Percentiles rank a stretch among this genome's conserved stretches.
Conservation (phyloP, 306 rosid species). For the Inga laurina region DNA sequence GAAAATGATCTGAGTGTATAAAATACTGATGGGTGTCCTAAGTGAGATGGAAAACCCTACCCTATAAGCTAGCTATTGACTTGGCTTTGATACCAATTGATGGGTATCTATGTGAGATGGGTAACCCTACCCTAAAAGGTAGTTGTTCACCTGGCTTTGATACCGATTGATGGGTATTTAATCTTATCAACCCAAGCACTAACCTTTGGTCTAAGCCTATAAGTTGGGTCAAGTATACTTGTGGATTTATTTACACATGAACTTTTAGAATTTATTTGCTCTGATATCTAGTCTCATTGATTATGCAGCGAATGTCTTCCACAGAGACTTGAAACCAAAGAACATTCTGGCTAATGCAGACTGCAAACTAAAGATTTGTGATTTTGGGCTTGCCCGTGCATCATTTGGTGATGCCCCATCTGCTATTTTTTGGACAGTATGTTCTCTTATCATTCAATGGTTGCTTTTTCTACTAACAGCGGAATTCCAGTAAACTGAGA, state of each 20-base stretch:
- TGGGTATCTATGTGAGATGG: too few relatives aligned
- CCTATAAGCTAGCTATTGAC: too few relatives aligned
- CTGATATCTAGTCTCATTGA: slow-evolving; percentile 6
- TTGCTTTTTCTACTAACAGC: background rate
- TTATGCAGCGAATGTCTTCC: slow-evolving; percentile 56
- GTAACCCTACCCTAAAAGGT: too few relatives aligned
- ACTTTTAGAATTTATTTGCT: background rate
- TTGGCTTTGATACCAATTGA: too few relatives aligned
- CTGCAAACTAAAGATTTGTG: slow-evolving; percentile 74
- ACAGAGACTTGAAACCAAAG: slow-evolving; percentile 73
- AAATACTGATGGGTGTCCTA: too few relatives aligned
- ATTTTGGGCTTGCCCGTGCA: slow-evolving; percentile 74
- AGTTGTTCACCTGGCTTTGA: too few relatives aligned
- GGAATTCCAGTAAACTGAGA: background rate
- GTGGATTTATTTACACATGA: background rate
- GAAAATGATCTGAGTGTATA: background rate
- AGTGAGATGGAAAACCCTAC: too few relatives aligned
- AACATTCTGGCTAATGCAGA: slow-evolving; percentile 78
- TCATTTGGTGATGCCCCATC: slow-evolving; percentile 63
- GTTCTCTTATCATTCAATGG: slow-evolving; percentile 12
- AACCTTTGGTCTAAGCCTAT: background rate
- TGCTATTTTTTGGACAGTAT: slow-evolving; percentile 72
- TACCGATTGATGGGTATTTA: background rate
- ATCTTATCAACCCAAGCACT: background rate
- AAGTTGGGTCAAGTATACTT: background rate